phyloP scores from a whole-genome alignment of 169 alveolate species.

The Amoebophrya sp. region DNA sequence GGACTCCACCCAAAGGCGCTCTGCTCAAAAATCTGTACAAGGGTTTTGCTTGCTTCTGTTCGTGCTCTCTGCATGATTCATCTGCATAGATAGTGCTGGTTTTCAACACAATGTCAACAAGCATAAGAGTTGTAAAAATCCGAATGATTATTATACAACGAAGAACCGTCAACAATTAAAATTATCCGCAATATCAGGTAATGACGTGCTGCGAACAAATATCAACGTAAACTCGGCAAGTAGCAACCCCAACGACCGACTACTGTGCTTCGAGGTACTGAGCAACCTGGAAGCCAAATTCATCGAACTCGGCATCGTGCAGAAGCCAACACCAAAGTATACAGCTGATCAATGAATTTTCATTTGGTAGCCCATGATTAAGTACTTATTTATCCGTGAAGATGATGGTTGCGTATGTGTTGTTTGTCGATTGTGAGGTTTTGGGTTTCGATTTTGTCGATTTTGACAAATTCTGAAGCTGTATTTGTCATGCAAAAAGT shows the following conservation, averaged over 20 bases:
- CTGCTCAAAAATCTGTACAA: not conserved
- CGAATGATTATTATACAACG: no score
- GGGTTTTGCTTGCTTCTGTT: no score
- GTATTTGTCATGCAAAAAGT: not conserved
- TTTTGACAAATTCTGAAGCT: not conserved
- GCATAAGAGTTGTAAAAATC: no score
- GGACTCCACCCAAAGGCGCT: constrained; percentile 13
- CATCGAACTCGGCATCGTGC: not conserved
- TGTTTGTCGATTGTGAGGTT: not conserved
- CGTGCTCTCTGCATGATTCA: no score
- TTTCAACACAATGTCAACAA: no score
- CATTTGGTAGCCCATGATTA: not conserved
- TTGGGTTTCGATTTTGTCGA: not conserved
- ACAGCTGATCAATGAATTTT: not conserved
- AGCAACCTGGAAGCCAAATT: not conserved
- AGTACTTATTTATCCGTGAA: not conserved
- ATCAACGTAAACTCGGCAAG: not conserved
- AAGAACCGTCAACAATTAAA: no score
- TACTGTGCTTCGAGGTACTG: not conserved
- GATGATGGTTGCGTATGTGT: not conserved
- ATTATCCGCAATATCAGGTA: not conserved
- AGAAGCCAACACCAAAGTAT: not conserved
- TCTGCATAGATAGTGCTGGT: no score
- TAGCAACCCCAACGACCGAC: not conserved
- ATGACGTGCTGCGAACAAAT: constrained; percentile 13